phyloP scores from a whole-genome alignment of 2,329 filamentous ascomycete species.

The Parasarocladium wereldwijsianum region DNA sequence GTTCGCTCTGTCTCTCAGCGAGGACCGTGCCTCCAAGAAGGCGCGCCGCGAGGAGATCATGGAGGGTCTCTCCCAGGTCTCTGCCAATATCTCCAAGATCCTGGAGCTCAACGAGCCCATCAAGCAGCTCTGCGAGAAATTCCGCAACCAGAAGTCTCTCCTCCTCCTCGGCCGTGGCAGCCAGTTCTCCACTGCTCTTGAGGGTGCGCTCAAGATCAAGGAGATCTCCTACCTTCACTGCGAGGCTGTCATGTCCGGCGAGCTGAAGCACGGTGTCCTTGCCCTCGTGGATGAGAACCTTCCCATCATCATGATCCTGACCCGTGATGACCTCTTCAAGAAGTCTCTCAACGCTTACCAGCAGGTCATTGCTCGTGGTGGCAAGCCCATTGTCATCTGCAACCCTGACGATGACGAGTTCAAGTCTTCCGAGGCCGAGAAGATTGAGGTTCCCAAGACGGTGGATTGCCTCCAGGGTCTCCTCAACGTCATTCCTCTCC shows the following conservation, averaged over 20 bases:
- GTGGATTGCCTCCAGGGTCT: conserved; percentile 93
- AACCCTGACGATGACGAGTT: conserved; percentile 85
- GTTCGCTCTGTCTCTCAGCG: conserved; percentile 91
- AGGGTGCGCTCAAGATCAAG: conserved; percentile 98
- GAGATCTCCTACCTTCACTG: conserved; percentile 99
- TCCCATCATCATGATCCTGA: conserved; percentile 99
- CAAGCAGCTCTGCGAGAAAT: conserved; percentile 84
- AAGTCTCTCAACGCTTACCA: conserved; percentile 99
- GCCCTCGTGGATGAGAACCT: conserved; percentile 96
- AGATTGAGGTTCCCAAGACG: conserved; percentile 93
- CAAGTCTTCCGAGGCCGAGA: conserved; percentile 73
- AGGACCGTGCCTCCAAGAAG: conserved; percentile 91
- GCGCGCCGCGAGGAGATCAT: conserved; percentile 91
- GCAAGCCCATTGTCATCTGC: conserved; percentile 97
- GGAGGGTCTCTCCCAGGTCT: conserved; percentile 77
- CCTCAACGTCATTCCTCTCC: conserved; percentile 91
- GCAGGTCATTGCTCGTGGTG: conserved; percentile 92
- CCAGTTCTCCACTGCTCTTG: conserved; percentile 92
- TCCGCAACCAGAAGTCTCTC: conserved; percentile 96
- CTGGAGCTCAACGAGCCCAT: conserved; percentile 84
- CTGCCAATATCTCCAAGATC: conserved; percentile 81
- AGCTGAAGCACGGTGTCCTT: conserved; percentile 96
- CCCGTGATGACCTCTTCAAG: conserved; percentile 86
- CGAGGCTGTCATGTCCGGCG: conserved; percentile 98
- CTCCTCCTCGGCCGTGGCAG: conserved; percentile 86